Conservation (phyloP, 139 green algal species). For the Chlorella sp. region DNA sequence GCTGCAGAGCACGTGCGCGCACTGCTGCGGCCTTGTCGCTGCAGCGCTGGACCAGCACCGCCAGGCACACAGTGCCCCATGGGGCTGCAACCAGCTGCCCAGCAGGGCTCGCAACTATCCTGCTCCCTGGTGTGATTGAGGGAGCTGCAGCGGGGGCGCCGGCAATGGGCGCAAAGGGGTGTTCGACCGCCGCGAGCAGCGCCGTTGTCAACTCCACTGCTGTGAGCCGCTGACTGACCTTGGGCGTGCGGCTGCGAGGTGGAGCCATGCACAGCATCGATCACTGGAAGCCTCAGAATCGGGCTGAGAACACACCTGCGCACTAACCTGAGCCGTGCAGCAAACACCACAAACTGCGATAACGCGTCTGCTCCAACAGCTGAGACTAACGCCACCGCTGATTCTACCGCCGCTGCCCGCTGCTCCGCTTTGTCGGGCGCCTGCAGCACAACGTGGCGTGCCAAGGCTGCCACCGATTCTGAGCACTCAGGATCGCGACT, state of each 20-base stretch:
- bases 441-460: slow-evolving; percentile 56
- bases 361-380: slow-evolving; percentile 37
- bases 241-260: background rate
- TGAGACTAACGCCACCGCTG: slow-evolving; percentile 33
- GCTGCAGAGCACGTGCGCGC: slow-evolving; percentile 48
- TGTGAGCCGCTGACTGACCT: slow-evolving; percentile 56
- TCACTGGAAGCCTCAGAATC: background rate
- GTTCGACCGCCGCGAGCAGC: slow-evolving; percentile 47
- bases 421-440: slow-evolving; percentile 63
- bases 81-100: background rate
- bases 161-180: slow-evolving; percentile 3
- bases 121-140: background rate
- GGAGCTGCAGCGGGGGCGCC: background rate
- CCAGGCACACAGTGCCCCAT: slow-evolving; percentile 60
- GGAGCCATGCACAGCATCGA: background rate
- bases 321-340: slow-evolving; percentile 40
- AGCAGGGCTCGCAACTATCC: slow-evolving; percentile 20
- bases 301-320: slow-evolving; percentile 28
- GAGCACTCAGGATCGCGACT: slow-evolving; percentile 21
- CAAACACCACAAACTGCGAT: slow-evolving; percentile 43
- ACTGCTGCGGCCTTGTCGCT: slow-evolving; percentile 53
- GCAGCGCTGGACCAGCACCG: slow-evolving; percentile 55
- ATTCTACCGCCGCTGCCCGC: slow-evolving; percentile 43
- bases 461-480: slow-evolving; percentile 55
- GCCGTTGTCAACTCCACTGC: slow-evolving; percentile 59